Base-by-base conservation (phyloP, 441 rosid genomes). In the Gossypium schwendimanii region DNA sequence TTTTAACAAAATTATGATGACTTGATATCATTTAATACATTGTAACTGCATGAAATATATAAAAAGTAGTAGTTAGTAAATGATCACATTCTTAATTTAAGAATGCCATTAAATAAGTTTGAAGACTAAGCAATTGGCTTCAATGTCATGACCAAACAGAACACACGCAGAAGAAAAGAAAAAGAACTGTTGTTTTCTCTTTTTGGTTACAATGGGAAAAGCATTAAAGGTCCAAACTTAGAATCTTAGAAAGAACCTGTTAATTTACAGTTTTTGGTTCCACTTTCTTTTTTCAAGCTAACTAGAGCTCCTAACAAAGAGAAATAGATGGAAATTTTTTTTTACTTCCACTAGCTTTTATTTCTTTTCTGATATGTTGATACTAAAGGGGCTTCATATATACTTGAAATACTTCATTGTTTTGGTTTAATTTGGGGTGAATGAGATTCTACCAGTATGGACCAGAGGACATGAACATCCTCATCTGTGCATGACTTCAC, bases 401-500 rank as follows among this genome's bases (percentile, higher is more conserved):
- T 54, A 23, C 54, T 54, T 39, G 41, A n/a, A 24, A 58, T 21
- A 10, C 53, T 58, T 87, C 81, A 83, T 45, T 80, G 78, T 75
- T 86, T 89, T 52, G 81, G 65, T 74, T 87, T 44, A 2, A 87
- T 81, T 80, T 69, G 62, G 84, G 87, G 84, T 70, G 84, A 41
- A 67, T 86, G 85, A 33, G 98, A 86, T 58, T 92, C 97, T 78
- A 91, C 97, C 11, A 91, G 87, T 73, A 91, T 91, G 58, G 93
- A 91, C 98, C 95, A 89, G 49, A 92, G 84, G 10, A 92, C 90
- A 72, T 92, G 97, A 52, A 92, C 96, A 83, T 92, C 98, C 85
- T 92, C 97, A 53, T 80, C 89, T 21, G 93, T 88, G 76, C 97
- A 91, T 31, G 98, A 92, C 80, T 92, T 91, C 70, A 91, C 97